These are phyloP conservation scores for Aureobasidium sp. DNA, from an alignment of 2,329 filamentous ascomycete genomes.

Conservation along the genomic window DNA sequence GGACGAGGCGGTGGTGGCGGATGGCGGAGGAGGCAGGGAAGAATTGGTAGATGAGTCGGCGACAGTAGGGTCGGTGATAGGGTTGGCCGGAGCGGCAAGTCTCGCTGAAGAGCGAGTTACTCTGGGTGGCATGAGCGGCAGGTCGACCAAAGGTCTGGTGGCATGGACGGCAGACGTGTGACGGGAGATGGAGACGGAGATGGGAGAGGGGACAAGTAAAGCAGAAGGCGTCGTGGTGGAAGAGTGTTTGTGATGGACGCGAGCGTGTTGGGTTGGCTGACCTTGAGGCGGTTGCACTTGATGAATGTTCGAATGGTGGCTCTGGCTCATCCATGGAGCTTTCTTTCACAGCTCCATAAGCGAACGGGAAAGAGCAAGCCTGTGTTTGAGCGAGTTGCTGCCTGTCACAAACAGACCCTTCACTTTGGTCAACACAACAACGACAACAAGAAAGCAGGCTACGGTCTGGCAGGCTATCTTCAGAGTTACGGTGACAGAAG, in stretches of 20 bases:
- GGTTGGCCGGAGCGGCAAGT: slow-evolving; percentile 55
- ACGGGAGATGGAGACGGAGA: not conserved
- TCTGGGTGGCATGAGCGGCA: slow-evolving; percentile 81
- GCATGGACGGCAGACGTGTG: not conserved
- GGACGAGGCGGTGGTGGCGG: slow-evolving; percentile 14
- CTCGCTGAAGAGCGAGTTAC: slow-evolving; percentile 91
- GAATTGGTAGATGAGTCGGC: slow-evolving; percentile 24
- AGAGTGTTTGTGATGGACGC: not conserved
- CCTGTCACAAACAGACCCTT: not conserved
- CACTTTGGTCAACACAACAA: not conserved
- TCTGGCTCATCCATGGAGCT: slow-evolving; percentile 8
- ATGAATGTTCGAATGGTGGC: slow-evolving; percentile 4
- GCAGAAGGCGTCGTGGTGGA: not conserved
- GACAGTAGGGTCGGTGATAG: slow-evolving; percentile 35
- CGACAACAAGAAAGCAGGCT: not conserved
- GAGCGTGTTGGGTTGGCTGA: slow-evolving; percentile 8
- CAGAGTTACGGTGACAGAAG: not conserved
- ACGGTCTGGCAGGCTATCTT: not conserved
- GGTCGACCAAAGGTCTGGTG: not conserved
- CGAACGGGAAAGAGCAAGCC: slow-evolving; percentile 2
- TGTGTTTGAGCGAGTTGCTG: not conserved
- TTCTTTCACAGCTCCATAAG: slow-evolving; percentile 4
- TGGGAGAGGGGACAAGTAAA: not conserved
- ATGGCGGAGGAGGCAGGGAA: not conserved
- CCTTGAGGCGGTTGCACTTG: slow-evolving; percentile 9